phyloP scores from a whole-genome alignment of 2,329 filamentous ascomycete species.

The Grosmannia clavigera region DNA sequence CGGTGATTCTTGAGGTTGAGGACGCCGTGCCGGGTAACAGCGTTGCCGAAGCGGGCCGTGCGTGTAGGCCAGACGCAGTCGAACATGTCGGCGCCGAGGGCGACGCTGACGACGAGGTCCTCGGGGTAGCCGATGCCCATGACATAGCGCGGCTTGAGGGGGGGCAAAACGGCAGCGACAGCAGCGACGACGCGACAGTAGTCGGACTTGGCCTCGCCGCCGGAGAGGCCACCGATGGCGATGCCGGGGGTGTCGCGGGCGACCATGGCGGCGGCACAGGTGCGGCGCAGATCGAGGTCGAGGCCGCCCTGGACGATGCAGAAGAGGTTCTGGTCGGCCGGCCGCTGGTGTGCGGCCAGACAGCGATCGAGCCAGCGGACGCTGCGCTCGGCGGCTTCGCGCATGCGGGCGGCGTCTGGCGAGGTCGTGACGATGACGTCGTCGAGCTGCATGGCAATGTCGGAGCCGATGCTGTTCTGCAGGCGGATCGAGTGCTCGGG shows the following conservation, averaged over 20 bases:
- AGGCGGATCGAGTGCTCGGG: conserved; percentile 93
- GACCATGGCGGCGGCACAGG: conserved; percentile 82
- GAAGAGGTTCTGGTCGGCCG: conserved; percentile 80
- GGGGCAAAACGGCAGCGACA: conserved; percentile 74
- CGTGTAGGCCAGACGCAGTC: conserved; percentile 98
- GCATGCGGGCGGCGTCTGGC: conserved; percentile 75
- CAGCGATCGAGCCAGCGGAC: conserved; percentile 94
- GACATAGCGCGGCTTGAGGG: conserved; percentile 91
- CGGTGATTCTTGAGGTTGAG: conserved; percentile 69
- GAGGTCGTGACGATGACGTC: conserved; percentile 96
- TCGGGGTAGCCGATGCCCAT: conserved; percentile 99
- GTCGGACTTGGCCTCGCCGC: conserved; percentile 85
- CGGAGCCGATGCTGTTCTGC: conserved; percentile 93
- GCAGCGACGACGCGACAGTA: conserved; percentile 84
- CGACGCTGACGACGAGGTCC: conserved; percentile 85
- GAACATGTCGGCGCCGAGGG: conserved; percentile 96
- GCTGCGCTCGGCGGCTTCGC: conserved; percentile 87
- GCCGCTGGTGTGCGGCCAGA: conserved; percentile 77
- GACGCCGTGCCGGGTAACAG: conserved; percentile 69
- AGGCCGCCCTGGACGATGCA: conserved; percentile 97
- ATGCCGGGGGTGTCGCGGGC: conserved; percentile 86
- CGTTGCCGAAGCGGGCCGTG: conserved; percentile 92
- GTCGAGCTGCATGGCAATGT: conserved; percentile 99
- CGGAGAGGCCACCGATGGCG: conserved; percentile 87
- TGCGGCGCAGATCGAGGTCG: conserved; percentile 69